Percentiles rank a stretch among this genome's conserved stretches.
phyloP scores from a whole-genome alignment of 257 asterid species.

The Solanum neorickii region DNA sequence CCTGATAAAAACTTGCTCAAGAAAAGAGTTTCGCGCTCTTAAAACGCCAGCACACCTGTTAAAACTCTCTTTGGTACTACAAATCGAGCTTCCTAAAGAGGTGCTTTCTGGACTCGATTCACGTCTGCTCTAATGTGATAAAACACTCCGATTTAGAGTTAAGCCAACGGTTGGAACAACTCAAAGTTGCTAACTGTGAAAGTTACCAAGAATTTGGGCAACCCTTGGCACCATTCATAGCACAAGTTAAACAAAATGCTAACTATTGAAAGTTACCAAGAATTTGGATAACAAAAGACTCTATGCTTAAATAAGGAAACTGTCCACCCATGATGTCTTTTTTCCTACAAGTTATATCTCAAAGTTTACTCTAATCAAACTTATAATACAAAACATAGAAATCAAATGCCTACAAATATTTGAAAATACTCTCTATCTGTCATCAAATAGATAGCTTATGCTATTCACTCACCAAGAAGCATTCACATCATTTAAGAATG shows the following conservation, averaged over 20 bases:
- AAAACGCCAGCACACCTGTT: not conserved
- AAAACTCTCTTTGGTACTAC: not conserved
- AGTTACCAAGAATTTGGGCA: not conserved
- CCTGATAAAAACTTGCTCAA: not conserved
- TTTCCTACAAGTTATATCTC: not conserved
- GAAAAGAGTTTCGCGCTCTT: not conserved
- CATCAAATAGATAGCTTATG: not conserved
- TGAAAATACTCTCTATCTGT: not conserved
- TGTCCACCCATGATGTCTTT: not conserved
- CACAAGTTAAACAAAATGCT: not conserved
- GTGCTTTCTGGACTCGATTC: not conserved
- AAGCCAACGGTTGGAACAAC: not conserved
- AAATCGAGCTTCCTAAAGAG: not conserved
- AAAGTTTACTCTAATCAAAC: not conserved
- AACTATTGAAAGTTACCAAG: not conserved
- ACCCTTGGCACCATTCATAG: not conserved
- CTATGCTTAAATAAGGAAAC: not conserved
- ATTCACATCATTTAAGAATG: not conserved
- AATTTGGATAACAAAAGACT: not conserved
- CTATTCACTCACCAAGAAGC: not conserved
- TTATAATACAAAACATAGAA: not conserved
- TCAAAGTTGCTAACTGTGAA: not conserved
- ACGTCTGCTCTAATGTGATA: not conserved
- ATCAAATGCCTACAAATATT: not conserved
- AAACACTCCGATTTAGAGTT: not conserved